Conservation (phyloP, 1,139 yeast species). For the Petasospora fabianii region DNA sequence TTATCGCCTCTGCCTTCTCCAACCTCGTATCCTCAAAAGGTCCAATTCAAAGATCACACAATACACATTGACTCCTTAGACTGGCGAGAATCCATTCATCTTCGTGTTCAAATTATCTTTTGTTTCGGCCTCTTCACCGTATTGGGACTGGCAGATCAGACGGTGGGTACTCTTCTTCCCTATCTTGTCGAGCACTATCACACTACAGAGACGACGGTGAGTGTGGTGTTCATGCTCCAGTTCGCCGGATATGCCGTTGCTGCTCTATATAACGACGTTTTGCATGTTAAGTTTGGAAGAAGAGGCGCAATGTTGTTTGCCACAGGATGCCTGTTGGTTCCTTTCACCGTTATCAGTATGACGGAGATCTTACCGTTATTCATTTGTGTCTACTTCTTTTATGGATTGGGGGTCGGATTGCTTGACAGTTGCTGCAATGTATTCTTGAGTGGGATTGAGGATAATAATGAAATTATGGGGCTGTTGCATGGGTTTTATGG, state of each 20-base stretch:
- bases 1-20: neutral
- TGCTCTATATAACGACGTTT: constrained; percentile 30
- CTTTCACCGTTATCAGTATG: constrained; percentile 19
- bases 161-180: constrained; percentile 55
- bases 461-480: constrained; percentile 63
- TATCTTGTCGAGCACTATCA: constrained; percentile 41
- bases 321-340: constrained; percentile 14
- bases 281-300: constrained; percentile 30
- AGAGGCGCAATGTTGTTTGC: constrained; percentile 25
- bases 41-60: constrained; percentile 4
- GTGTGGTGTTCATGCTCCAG: constrained; percentile 33
- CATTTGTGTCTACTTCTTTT: constrained; percentile 32
- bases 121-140: constrained; percentile 39
- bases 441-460: constrained; percentile 52
- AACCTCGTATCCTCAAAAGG: neutral
- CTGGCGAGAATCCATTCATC: constrained; percentile 37
- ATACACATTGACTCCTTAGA: constrained; percentile 24
- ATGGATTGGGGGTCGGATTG: constrained; percentile 60
- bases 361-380: constrained; percentile 33
- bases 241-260: constrained; percentile 34
- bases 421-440: constrained; percentile 59
- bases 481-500: constrained; percentile 68
- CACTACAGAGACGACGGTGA: constrained; percentile 38
- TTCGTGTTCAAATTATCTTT: constrained; percentile 40
- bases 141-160: constrained; percentile 55